Conservation (phyloP, 1,139 yeast genomes). For the Blastobotrys proliferans region DNA sequence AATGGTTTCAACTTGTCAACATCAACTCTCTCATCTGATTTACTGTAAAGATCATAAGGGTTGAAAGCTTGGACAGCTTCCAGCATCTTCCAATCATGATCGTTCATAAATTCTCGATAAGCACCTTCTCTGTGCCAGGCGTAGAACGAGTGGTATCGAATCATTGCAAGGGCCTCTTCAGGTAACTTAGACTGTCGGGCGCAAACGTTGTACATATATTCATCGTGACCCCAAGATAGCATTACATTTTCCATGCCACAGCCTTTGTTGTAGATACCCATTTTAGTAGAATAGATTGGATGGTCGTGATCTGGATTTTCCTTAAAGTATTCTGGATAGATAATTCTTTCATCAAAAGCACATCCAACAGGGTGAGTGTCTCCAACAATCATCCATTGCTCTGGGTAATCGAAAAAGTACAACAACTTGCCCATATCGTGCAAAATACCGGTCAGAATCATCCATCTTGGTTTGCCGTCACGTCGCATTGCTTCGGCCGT, state of each 20-base stretch:
- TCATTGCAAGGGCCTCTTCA: conserved; percentile 67
- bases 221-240: conserved; percentile 80
- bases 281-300: conserved; percentile 62
- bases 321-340: conserved; percentile 56
- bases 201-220: conserved; percentile 70
- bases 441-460: conserved; percentile 66
- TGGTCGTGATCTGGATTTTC: conserved; percentile 58
- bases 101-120: conserved; percentile 61
- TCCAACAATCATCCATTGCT: conserved; percentile 83
- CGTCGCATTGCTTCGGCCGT: conserved; percentile 71
- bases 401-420: conserved; percentile 65
- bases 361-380: conserved; percentile 78
- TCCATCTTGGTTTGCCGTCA: conserved; percentile 71
- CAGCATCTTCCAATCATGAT: conserved; percentile 57
- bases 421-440: conserved; percentile 68
- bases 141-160: conserved; percentile 68
- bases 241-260: conserved; percentile 69
- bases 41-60: conserved; percentile 65
- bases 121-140: conserved; percentile 77
- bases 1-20: conserved; percentile 51
- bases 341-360: conserved; percentile 55
- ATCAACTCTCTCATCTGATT: conserved; percentile 48
- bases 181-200: conserved; percentile 61
- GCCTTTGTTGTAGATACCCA: conserved; percentile 59
- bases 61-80: conserved; percentile 64